Percentiles rank a stretch among this genome's conserved stretches.
phyloP scores from a whole-genome alignment of 306 rosid species.

The Vigna radiata region DNA sequence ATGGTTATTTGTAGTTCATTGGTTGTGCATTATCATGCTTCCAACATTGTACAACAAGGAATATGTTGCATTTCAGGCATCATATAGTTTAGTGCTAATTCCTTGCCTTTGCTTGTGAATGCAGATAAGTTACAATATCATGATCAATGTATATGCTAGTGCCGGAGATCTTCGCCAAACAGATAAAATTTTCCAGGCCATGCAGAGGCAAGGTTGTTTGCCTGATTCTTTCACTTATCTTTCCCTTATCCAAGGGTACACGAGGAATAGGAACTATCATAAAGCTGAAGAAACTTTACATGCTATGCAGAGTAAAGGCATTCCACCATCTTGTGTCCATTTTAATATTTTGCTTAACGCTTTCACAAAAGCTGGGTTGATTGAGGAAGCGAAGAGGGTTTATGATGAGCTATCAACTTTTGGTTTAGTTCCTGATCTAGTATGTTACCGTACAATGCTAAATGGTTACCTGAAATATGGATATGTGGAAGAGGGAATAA shows the following conservation, averaged over 20 bases:
- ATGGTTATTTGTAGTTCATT: background rate
- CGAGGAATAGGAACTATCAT: slow-evolving; percentile 62
- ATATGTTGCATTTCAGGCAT: slow-evolving; percentile 15
- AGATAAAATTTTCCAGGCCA: slow-evolving; percentile 66
- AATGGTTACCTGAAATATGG: slow-evolving; percentile 74
- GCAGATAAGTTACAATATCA: slow-evolving; percentile 91
- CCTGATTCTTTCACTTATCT: slow-evolving; percentile 83
- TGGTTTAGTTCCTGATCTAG: slow-evolving; percentile 70
- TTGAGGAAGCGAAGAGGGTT: slow-evolving; percentile 76
- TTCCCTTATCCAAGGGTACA: slow-evolving; percentile 74
- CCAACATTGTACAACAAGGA: background rate
- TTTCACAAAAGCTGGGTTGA: slow-evolving; percentile 65
- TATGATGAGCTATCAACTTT: slow-evolving; percentile 54
- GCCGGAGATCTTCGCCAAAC: slow-evolving; percentile 72
- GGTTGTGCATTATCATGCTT: background rate
- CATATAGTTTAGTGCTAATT: slow-evolving; percentile 34
- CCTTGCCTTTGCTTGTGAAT: slow-evolving; percentile 43
- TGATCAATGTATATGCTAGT: slow-evolving; percentile 80
- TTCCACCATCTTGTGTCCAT: slow-evolving; percentile 75
- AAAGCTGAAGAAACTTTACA: slow-evolving; percentile 73
- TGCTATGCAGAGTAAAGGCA: slow-evolving; percentile 66
- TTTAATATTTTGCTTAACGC: slow-evolving; percentile 71
- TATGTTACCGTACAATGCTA: slow-evolving; percentile 68
- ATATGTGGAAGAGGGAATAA: slow-evolving; percentile 71
- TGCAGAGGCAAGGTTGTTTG: slow-evolving; percentile 65